Evolutionary conservation across 2,329 filamentous ascomycete species (phyloP), one percentile per base, ranked within the genome.

Genomic region (Neofusicoccum kwambonambiense): DNA sequence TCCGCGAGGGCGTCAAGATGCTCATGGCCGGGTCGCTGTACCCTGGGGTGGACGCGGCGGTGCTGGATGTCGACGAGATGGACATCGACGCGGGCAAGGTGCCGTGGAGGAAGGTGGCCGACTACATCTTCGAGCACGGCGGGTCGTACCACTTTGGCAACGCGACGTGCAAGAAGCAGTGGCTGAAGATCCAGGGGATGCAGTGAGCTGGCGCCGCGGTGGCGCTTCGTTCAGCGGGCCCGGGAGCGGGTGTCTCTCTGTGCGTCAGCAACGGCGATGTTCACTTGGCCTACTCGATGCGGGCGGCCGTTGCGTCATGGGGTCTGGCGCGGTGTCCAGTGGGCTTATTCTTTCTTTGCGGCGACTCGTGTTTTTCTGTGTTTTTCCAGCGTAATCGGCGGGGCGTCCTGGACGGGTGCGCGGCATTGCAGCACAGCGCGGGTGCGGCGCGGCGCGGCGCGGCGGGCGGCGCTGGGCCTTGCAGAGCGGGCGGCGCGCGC

Each of bases 111-210:
- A 81, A 80, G 64, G 81, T 88, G 22, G 80, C 82, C 1, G 80
- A 85, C 37, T 83, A 81, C 67, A 86, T 89, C 64, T 74, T 71
- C 67, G 70, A 74, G 3, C 72, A 83, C 50, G 84, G 84, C 2
- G 85, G 84, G 7, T 82, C 81, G 2, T 89, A 89, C 70, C 78
- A 79, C 39, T 89, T 88, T 70, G 86, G 85, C 2, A 84, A 86
- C 68, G 81, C 85, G 2, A 88, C 86, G 0, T 87, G 85, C 70
- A 87, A 87, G 74, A 86, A 85, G 76, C 87, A 87, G 76, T 89
- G 84, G 82, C 74, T 78, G 15, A 82, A 86, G 71, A 64, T 70
- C 58, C 63, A 61, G 34, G 47, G 54, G 47, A 42, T 19, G 42
- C 17, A 27, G 37, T 41, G 45, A 57, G 42, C 51, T 35, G 50